These are phyloP conservation scores for Karstenula rhodostoma DNA, from an alignment of 2,329 filamentous ascomycete genomes.

Conservation along the genomic window DNA sequence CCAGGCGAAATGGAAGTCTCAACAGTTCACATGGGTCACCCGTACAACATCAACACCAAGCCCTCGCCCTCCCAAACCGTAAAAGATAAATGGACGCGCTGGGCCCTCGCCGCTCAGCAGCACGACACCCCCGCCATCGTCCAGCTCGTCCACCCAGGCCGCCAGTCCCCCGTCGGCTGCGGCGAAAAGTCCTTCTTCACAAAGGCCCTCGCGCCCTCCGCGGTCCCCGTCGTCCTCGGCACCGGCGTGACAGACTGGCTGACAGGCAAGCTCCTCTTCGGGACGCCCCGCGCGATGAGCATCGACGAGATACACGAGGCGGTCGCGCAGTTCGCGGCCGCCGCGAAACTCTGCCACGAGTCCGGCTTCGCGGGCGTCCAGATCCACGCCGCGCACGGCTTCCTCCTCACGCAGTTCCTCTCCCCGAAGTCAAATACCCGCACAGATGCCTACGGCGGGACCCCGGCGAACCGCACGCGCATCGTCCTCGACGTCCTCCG, in stretches of 20 bases:
- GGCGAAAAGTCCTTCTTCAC: conserved; percentile 52
- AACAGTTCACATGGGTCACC: conserved; percentile 60
- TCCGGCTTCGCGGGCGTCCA: conserved; percentile 63
- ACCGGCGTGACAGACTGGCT: conserved; percentile 28
- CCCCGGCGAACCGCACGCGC: conserved; percentile 54
- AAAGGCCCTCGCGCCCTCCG: conserved; percentile 48
- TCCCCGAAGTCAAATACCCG: conserved; percentile 56
- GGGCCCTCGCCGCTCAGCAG: conserved; percentile 57
- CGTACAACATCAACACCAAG: conserved; percentile 17
- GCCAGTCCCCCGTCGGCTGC: conserved; percentile 57
- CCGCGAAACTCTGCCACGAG: conserved; percentile 60
- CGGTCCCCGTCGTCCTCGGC: conserved; percentile 49
- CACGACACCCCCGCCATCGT: conserved; percentile 65
- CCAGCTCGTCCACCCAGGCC: conserved; percentile 69
- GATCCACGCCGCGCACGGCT: conserved; percentile 62
- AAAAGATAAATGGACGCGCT: conserved; percentile 24
- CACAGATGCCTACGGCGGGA: conserved; percentile 59
- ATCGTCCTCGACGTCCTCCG: conserved; percentile 57
- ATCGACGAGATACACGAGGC: conserved; percentile 62
- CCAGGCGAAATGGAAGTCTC: conserved; percentile 68
- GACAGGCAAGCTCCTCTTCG: conserved; percentile 43
- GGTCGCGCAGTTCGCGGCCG: conserved; percentile 65
- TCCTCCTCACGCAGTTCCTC: conserved; percentile 55
- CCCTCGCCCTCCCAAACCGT: conserved; percentile 50
- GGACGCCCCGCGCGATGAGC: conserved; percentile 62